These are phyloP conservation scores for Kazachstania psychrophila DNA, from an alignment of 805 yeast genomes.

Conservation along the genomic window DNA sequence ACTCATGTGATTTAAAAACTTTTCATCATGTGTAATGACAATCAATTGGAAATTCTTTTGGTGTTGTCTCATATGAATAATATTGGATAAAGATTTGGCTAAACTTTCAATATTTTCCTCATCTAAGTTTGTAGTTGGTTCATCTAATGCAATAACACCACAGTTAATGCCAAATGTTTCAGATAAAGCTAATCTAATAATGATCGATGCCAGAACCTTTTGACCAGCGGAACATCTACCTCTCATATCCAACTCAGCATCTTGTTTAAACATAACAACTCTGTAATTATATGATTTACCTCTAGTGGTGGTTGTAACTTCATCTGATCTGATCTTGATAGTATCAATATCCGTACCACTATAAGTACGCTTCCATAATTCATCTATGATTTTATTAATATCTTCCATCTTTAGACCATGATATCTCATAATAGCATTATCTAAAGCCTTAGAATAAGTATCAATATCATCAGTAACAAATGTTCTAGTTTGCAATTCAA, in stretches of 20 bases:
- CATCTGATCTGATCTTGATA: slow-evolving; percentile 76
- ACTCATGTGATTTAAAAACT: slow-evolving; percentile 74
- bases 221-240: slow-evolving; percentile 99
- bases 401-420: slow-evolving; percentile 89
- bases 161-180: slow-evolving; percentile 93
- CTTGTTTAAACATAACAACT: slow-evolving; percentile 90
- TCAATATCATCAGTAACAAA: slow-evolving; percentile 73
- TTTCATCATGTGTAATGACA: slow-evolving; percentile 94
- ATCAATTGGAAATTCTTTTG: slow-evolving; percentile 90
- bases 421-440: slow-evolving; percentile 85
- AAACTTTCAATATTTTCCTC: slow-evolving; percentile 79
- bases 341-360: slow-evolving; percentile 93
- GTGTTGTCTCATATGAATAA: slow-evolving; percentile 61
- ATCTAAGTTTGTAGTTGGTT: slow-evolving; percentile 94
- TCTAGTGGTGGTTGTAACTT: slow-evolving; percentile 32
- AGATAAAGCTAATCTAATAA: slow-evolving; percentile 83
- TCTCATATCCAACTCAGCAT: slow-evolving; percentile 91
- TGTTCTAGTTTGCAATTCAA: slow-evolving; percentile 64
- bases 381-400: slow-evolving; percentile 78
- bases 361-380: slow-evolving; percentile 88
- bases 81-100: slow-evolving; percentile 67
- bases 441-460: slow-evolving; percentile 77
- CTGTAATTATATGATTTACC: slow-evolving; percentile 79
- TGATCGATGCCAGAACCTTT: slow-evolving; percentile 83
- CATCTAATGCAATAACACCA: slow-evolving; percentile 94